Base-by-base conservation (phyloP, 2,329 filamentous ascomycete genomes). In the Magnaporthiopsis incrustans region DNA sequence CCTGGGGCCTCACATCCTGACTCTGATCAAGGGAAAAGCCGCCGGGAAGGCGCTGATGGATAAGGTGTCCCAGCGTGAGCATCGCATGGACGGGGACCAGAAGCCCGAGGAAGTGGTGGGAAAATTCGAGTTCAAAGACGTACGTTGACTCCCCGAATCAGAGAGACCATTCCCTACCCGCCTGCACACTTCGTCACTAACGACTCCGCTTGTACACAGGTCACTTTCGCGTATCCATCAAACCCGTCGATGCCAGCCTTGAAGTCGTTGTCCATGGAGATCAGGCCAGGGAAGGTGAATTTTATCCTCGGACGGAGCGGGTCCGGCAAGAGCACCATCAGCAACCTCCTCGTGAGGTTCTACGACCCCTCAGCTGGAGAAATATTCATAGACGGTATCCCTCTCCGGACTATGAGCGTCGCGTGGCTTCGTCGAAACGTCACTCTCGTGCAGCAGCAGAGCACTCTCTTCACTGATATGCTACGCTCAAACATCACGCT, bases 311-410 rank as follows among this genome's bases (percentile, higher is more conserved):
- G 94, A 0, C 84, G 83, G 70, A 97, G 92, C 70, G 95, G 95
- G 0, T 97, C 91, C 2, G 94, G 94, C 0, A 98, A 98, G 74
- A 97, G 92, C 69, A 98, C 94, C 0, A 72, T 98, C 1, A 88
- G 89, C 1, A 92, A 91, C 71, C 80, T 98, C 0, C 80, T 98
- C 0, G 81, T 92, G 62, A 85, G 88, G 15, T 90, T 96, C 69
- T 97, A 97, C 71, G 78, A 84, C 8, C 85, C 90, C 0, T 74
- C 77, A 0, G 77, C 77, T 0, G 94, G 93, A 0, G 74, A 83
- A 0, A 87, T 97, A 22, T 72, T 82, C 0, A 77, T 98, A 12
- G 92, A 96, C 70, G 86, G 84, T 0, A 73, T 82, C 1, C 77
- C 84, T 0, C 77, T 95, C 2, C 72, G 83, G n/a, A 77, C 76